phyloP scores from a whole-genome alignment of 2,329 filamentous ascomycete species.

The Colletotrichum siamense region DNA sequence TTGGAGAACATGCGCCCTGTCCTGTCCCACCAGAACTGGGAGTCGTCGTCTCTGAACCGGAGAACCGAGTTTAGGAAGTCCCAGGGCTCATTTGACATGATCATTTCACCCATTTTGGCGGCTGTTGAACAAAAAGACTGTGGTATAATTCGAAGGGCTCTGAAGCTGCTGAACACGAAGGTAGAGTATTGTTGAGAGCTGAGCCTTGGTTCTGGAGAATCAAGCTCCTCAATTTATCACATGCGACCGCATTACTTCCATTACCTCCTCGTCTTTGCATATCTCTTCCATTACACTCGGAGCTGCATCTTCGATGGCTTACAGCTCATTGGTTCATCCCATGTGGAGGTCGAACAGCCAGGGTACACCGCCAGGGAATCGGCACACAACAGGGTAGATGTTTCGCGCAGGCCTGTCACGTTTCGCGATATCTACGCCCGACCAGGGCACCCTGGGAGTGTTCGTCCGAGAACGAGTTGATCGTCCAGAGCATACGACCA shows the following conservation, averaged over 20 bases:
- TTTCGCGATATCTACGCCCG: neutral
- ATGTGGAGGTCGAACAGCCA: neutral
- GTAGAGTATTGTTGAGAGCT: neutral
- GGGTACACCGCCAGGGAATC: neutral
- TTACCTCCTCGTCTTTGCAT: neutral
- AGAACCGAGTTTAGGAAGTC: slow-evolving; percentile 17
- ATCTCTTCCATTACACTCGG: neutral
- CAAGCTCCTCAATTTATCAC: neutral
- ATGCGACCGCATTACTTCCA: neutral
- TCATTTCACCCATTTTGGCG: slow-evolving; percentile 17
- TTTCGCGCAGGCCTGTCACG: neutral
- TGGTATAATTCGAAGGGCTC: neutral
- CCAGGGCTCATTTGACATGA: slow-evolving; percentile 14
- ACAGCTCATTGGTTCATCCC: neutral
- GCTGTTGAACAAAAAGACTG: neutral
- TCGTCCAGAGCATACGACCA: neutral
- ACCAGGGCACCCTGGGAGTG: neutral
- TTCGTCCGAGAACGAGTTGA: neutral
- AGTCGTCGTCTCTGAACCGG: slow-evolving; percentile 16
- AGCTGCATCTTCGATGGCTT: neutral
- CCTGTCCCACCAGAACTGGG: slow-evolving; percentile 18
- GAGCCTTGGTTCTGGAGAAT: neutral
- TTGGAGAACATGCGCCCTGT: slow-evolving; percentile 17
- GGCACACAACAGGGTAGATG: neutral
- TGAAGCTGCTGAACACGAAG: neutral